Evolutionary conservation across 2,329 filamentous ascomycete genomes (phyloP).

Genomic region (Aspergillus jensenii): DNA sequence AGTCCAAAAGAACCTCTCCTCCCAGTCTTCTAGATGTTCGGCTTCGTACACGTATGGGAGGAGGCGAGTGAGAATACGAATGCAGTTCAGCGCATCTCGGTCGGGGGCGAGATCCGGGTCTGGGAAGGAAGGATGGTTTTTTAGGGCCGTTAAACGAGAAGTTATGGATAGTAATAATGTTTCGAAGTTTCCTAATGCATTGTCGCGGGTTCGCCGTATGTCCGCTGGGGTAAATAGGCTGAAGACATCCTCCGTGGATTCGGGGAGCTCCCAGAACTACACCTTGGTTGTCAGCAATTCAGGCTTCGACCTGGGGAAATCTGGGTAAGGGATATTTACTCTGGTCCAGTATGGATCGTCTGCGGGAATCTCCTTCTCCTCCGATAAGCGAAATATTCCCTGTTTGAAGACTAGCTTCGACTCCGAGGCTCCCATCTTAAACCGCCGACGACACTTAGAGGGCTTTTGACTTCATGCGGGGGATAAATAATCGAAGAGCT

Average conservation of each 20-base stretch:
- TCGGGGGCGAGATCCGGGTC: conserved; percentile 80
- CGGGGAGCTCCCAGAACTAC: conserved; percentile 96
- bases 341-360: conserved; percentile 92
- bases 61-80: conserved; percentile 84
- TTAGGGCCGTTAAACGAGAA: conserved; percentile 77
- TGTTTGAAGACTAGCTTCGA: conserved; percentile 99
- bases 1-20: conserved; percentile 91
- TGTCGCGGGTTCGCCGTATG: conserved; percentile 83
- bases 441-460: conserved; percentile 26
- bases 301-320: not conserved
- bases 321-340: conserved; percentile 47
- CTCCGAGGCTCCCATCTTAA: conserved; percentile 89
- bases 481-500: not conserved
- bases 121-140: conserved; percentile 87
- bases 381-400: conserved; percentile 94
- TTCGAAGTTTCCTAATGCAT: conserved; percentile 82
- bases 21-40: conserved; percentile 79
- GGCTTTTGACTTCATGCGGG: conserved; percentile 27
- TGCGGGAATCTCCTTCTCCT: conserved; percentile 80
- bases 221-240: conserved; percentile 88
- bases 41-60: conserved; percentile 91
- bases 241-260: conserved; percentile 94
- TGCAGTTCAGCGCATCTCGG: conserved; percentile 88
- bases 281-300: conserved; percentile 22
- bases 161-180: conserved; percentile 81